These are phyloP conservation scores for Xanthoconium stramineum DNA, from an alignment of 768 basidiomycete species.

Conservation along the genomic window DNA sequence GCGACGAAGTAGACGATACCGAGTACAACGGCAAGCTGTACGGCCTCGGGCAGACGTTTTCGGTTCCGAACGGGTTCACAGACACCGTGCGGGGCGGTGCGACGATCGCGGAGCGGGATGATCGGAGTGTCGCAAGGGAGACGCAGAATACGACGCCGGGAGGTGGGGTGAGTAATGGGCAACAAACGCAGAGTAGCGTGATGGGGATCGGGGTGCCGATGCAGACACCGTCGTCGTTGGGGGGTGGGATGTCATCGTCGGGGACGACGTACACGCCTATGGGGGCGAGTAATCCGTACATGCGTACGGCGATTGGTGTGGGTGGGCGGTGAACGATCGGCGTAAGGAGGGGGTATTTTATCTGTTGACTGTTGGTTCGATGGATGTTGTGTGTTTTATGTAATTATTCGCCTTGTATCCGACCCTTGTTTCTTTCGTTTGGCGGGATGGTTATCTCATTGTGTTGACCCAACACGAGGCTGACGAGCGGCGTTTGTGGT, in stretches of 20 bases:
- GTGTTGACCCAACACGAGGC: too few species aligned
- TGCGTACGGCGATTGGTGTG: constrained; percentile 58
- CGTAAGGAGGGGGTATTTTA: constrained; percentile 11
- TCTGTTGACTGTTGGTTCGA: constrained; percentile 16
- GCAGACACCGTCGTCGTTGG: constrained; percentile 38
- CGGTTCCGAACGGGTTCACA: constrained; percentile 59
- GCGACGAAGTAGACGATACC: constrained; percentile 78
- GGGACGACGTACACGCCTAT: constrained; percentile 59
- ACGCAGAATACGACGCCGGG: constrained; percentile 59
- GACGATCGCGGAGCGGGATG: constrained; percentile 81
- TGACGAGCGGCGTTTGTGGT: too few species aligned
- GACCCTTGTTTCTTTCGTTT: not conserved
- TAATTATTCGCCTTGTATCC: constrained; percentile 33
- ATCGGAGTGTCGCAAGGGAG: constrained; percentile 49
- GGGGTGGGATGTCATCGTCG: constrained; percentile 42
- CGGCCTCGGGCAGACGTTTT: constrained; percentile 79
- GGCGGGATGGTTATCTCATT: not conserved
- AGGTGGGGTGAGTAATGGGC: constrained; percentile 17
- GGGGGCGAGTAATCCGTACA: constrained; percentile 57
- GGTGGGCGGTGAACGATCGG: constrained; percentile 39
- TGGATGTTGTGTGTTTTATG: constrained; percentile 28
- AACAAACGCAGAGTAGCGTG: constrained; percentile 37
- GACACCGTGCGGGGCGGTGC: constrained; percentile 68
- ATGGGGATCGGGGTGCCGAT: constrained; percentile 48
- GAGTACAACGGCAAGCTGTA: constrained; percentile 84